These are phyloP conservation scores for Leccinellum albellum DNA, from an alignment of 768 basidiomycete genomes.

Conservation along the genomic window DNA sequence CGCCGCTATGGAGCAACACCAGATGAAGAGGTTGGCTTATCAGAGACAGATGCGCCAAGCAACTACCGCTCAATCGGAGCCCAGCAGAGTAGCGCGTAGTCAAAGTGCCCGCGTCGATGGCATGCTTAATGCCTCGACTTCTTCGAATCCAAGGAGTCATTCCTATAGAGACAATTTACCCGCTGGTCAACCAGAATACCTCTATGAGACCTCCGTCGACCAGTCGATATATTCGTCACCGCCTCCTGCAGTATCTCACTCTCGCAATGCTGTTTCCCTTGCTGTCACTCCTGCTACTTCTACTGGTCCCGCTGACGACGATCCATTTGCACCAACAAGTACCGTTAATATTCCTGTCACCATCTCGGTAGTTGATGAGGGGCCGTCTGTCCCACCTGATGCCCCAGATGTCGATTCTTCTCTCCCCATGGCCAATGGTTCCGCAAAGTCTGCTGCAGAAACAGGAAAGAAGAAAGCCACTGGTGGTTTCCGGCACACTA, in stretches of 20 bases:
- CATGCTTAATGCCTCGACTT: constrained; percentile 31
- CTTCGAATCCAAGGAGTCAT: constrained; percentile 37
- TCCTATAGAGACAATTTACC: constrained; percentile 49
- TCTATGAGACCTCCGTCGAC: constrained; percentile 71
- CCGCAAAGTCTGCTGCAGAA: constrained; percentile 37
- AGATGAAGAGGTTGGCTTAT: constrained; percentile 76
- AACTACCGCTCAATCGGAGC: constrained; percentile 32
- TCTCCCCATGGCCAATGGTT: constrained; percentile 16
- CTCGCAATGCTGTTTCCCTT: constrained; percentile 39
- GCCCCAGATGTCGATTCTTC: constrained; percentile 20
- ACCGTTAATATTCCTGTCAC: constrained; percentile 27
- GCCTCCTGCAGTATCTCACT: constrained; percentile 30
- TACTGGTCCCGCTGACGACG: constrained; percentile 48
- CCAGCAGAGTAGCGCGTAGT: constrained; percentile 38
- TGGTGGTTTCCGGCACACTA: constrained; percentile 75
- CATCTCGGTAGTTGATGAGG: constrained; percentile 28
- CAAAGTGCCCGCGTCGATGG: constrained; percentile 57
- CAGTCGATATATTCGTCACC: constrained; percentile 45
- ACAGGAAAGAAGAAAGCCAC: constrained; percentile 43
- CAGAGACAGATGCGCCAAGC: constrained; percentile 73
- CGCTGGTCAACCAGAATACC: constrained; percentile 54
- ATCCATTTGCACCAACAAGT: constrained; percentile 61
- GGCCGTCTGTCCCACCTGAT: constrained; percentile 13
- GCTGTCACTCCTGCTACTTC: constrained; percentile 45
- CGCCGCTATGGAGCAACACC: constrained; percentile 79